Percentiles rank a stretch among this genome's conserved stretches.
Conservation (phyloP, 208 protist genomes). For the Trypanosoma congolense region DNA sequence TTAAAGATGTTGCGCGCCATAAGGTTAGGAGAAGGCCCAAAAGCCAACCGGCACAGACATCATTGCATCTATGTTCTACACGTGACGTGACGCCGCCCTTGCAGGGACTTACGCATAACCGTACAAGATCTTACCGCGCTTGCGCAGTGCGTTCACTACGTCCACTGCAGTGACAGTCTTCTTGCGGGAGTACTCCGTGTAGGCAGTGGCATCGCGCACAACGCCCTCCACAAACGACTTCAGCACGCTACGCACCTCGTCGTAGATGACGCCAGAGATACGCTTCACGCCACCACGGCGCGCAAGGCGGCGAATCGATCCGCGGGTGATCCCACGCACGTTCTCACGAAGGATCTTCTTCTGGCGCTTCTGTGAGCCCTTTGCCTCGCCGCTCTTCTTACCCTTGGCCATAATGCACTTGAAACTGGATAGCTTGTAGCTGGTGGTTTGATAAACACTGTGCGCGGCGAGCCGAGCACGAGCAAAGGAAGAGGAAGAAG, state of each 20-base stretch:
- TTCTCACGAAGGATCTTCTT: neutral
- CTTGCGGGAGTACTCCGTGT: neutral
- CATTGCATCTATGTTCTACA: too few species aligned
- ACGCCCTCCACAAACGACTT: neutral
- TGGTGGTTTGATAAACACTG: neutral
- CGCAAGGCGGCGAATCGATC: neutral
- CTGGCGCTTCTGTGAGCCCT: neutral
- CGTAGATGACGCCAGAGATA: neutral
- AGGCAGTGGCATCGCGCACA: neutral
- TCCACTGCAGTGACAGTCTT: neutral
- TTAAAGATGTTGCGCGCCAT: too few species aligned
- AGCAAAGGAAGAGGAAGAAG: too few species aligned
- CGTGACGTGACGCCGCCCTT: too few species aligned
- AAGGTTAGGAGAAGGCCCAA: too few species aligned
- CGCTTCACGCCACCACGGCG: neutral
- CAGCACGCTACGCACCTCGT: neutral
- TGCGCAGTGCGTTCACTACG: too few species aligned
- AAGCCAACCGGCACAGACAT: too few species aligned
- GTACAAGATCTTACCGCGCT: too few species aligned
- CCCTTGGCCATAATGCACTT: neutral
- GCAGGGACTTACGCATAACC: too few species aligned
- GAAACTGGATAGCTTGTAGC: neutral
- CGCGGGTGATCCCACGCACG: neutral
- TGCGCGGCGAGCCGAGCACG: too few species aligned
- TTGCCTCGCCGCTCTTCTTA: neutral